Percentiles rank a stretch among this genome's conserved stretches.
These are phyloP conservation scores for Pyrenochaeta sp. DNA, from an alignment of 2,329 filamentous ascomycete genomes.

Conservation along the genomic window DNA sequence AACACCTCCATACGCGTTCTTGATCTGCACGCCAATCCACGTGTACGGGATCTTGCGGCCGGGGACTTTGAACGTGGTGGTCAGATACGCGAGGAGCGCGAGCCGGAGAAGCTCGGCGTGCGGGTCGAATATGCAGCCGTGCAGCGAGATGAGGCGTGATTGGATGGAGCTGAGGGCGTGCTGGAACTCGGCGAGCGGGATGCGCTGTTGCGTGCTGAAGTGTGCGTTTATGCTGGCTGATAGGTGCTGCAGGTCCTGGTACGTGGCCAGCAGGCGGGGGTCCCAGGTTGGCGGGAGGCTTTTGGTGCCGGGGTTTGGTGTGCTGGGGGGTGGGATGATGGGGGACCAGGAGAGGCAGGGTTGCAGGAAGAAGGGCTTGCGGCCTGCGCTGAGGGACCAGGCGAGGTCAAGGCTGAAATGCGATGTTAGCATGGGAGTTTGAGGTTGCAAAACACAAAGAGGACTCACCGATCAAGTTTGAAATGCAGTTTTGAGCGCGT, in stretches of 20 bases:
- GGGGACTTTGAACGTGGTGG: constrained; percentile 18
- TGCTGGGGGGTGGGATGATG: background rate
- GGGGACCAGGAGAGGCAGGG: constrained; percentile 9
- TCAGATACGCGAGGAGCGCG: constrained; percentile 13
- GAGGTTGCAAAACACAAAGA: background rate
- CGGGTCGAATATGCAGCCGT: background rate
- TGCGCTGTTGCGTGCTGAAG: constrained; percentile 3
- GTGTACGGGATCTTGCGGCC: constrained; percentile 15
- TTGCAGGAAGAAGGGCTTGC: constrained; percentile 14
- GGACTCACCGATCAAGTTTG: constrained; percentile 23
- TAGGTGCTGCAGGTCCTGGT: constrained; percentile 17
- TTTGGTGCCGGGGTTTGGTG: background rate
- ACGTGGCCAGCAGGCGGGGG: constrained; percentile 11
- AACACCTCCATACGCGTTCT: background rate
- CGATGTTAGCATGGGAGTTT: background rate
- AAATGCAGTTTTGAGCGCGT: constrained; percentile 17
- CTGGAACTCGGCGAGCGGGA: constrained; percentile 11
- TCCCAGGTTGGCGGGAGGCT: constrained; percentile 10
- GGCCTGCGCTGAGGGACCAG: constrained; percentile 17
- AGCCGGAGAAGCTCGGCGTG: constrained; percentile 10
- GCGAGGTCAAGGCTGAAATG: constrained; percentile 18
- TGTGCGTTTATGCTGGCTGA: constrained; percentile 11
- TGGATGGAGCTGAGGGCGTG: constrained; percentile 15
- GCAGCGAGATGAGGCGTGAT: constrained; percentile 14
- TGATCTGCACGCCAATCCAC: constrained; percentile 5